A percentile compares a stretch with the other conserved stretches of the same genome.
Conservation (phyloP, 1,284 basidiomycete genomes). For the Apiotrichum veenhuisii region DNA sequence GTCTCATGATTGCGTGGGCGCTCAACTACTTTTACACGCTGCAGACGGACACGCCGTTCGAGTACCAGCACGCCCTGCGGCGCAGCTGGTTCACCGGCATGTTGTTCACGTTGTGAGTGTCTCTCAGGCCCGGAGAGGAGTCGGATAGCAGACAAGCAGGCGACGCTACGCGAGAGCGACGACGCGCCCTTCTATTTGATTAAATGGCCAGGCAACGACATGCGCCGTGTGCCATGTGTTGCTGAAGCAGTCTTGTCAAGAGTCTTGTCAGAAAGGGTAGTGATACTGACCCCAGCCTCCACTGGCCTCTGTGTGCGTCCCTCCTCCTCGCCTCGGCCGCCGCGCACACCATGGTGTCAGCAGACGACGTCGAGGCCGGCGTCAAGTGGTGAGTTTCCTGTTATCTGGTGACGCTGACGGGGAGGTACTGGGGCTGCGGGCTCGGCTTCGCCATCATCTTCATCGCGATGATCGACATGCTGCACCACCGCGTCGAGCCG, state of each 20-base stretch:
- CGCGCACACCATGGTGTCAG: slow-evolving; percentile 29
- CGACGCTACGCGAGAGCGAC: too few relatives aligned
- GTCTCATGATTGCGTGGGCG: slow-evolving; percentile 51
- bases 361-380: background rate
- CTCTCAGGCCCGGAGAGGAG: too few relatives aligned
- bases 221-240: too few relatives aligned
- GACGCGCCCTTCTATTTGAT: too few relatives aligned
- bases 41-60: background rate
- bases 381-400: slow-evolving; percentile 2
- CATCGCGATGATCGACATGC: slow-evolving; percentile 41
- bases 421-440: slow-evolving; percentile 48
- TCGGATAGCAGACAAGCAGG: too few relatives aligned
- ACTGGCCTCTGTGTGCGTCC: slow-evolving; percentile 47
- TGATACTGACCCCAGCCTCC: slow-evolving; percentile 27
- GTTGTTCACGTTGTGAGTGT: slow-evolving; percentile 39
- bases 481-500: slow-evolving; percentile 36
- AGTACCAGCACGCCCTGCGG: slow-evolving; percentile 47
- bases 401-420: background rate
- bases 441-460: slow-evolving; percentile 44
- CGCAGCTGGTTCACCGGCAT: slow-evolving; percentile 46
- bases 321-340: slow-evolving; percentile 48
- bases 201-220: too few relatives aligned
- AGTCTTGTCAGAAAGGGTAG: too few relatives aligned
- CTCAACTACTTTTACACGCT: slow-evolving; percentile 45
- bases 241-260: too few relatives aligned